Evolutionary conservation across 2,329 filamentous ascomycete genomes (phyloP).

Genomic region (Rhexocercosporidium sp.): DNA sequence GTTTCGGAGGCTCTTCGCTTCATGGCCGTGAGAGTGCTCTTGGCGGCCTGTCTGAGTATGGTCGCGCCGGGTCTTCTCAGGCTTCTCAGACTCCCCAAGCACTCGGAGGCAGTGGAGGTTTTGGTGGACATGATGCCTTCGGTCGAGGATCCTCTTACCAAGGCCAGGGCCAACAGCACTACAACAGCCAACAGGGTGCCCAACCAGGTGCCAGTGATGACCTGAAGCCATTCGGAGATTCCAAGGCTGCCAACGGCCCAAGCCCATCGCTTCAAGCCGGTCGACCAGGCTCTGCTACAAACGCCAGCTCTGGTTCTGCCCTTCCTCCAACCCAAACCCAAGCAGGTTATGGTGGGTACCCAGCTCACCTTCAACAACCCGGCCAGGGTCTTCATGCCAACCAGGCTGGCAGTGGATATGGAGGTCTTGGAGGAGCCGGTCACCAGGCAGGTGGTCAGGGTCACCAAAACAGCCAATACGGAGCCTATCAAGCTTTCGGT

Average conservation of each 20-base stretch:
- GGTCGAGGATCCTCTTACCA: conserved; percentile 42
- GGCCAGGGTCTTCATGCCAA: conserved; percentile 43
- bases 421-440: conserved; percentile 52
- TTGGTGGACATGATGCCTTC: conserved; percentile 44
- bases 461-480: conserved; percentile 49
- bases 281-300: conserved; percentile 45
- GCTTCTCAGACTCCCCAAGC: conserved; percentile 41
- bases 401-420: conserved; percentile 44
- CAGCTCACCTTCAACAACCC: conserved; percentile 43
- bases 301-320: conserved; percentile 39
- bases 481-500: conserved; percentile 51
- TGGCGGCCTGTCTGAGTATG: conserved; percentile 43
- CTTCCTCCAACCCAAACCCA: conserved; percentile 43
- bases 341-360: conserved; percentile 43
- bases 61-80: conserved; percentile 42
- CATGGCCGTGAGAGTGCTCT: conserved; percentile 44
- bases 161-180: conserved; percentile 42
- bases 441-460: conserved; percentile 51
- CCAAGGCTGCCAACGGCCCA: conserved; percentile 43
- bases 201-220: conserved; percentile 43
- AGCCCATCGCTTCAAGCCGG: conserved; percentile 44
- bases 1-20: conserved; percentile 41
- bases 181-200: conserved; percentile 39
- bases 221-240: conserved; percentile 44
- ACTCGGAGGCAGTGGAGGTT: conserved; percentile 41